Evolutionary conservation across 129 eudicot species (phyloP).

Genomic region (Lonicera japonica): DNA sequence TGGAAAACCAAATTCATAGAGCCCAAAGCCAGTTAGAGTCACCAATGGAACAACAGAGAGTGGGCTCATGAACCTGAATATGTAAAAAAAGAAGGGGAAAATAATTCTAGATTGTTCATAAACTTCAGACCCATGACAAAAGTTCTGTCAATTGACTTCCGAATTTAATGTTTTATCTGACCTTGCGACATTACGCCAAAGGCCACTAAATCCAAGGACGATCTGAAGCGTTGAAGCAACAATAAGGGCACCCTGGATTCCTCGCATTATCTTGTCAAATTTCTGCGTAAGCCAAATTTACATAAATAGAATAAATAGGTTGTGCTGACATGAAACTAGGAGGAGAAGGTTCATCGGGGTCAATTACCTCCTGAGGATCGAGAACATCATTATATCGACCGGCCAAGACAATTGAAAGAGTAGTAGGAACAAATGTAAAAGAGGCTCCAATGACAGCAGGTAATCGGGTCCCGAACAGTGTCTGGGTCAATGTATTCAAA

Average conservation of each 20-base stretch:
- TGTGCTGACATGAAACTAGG: not conserved
- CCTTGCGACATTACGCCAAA: slow-evolving; percentile 42
- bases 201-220: slow-evolving; percentile 89
- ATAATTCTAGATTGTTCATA: not conserved
- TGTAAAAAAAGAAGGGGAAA: not conserved
- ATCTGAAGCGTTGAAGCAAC: slow-evolving; percentile 93
- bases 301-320: not conserved
- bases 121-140: too few relatives aligned
- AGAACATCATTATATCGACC: slow-evolving; percentile 54
- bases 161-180: too few relatives aligned
- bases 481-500: slow-evolving; percentile 67
- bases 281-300: slow-evolving; percentile 39
- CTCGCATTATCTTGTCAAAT: slow-evolving; percentile 78
- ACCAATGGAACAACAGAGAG: slow-evolving; percentile 83
- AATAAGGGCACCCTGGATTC: slow-evolving; percentile 86
- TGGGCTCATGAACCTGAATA: slow-evolving; percentile 74
- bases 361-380: slow-evolving; percentile 67
- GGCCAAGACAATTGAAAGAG: slow-evolving; percentile 74
- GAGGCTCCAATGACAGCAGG: slow-evolving; percentile 96
- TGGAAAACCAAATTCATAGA: slow-evolving; percentile 90
- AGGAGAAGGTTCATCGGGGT: slow-evolving; percentile 1
- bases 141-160: too few relatives aligned
- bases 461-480: slow-evolving; percentile 75
- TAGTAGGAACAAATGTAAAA: slow-evolving; percentile 74
- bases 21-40: slow-evolving; percentile 73